Base-by-base conservation (phyloP, 495 filamentous ascomycete genomes). In the Hyaloscypha hepaticicola region DNA sequence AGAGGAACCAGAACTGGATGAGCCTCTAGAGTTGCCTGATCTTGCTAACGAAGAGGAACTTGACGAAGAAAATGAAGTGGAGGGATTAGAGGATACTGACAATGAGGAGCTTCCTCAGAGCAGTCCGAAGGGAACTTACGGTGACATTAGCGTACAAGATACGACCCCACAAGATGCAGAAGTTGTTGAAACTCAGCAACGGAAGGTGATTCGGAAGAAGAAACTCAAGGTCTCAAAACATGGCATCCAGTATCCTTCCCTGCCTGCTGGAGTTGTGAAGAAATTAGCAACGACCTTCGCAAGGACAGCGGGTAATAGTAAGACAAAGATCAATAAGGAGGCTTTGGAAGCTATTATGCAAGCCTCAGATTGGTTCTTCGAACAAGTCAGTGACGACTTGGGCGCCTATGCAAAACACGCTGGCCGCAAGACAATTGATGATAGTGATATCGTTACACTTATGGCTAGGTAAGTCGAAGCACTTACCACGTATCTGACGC, bases 351-450 rank as follows among this genome's bases (percentile, higher is more conserved):
- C 86, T 26, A 87, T 97, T 41, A 85, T 88, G 72, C 86, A 90
- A 70, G 90, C 91, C 19, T 89, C 88, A 21, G 90, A 93, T 34
- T 92, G 89, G 87, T 97, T 91, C 75, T 96, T 96, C 71, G 89
- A 94, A 70, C 93, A 96, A 73, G 79, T 88, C 16, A 83, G 89
- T 61, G 90, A 90, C 26, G 91, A 96, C 70, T 78, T 97, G 64
- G 84, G 83, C 3, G 86, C 82, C 1, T 97, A 93, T 75, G 89
- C 93, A 9, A 80, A 87, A 55, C 93, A 97, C 74, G 92, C 90
- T 4, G 86, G 88, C 29, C 83, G 93, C 48, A 93, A 88, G 74
- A 92, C 86, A 4, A 93, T 97, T 71, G 89, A 95, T 60, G 92
- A 96, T 71, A 87, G 79, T 60, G 93, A 97, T 75, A 85, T 94